A percentile compares a stretch with the other conserved stretches of the same genome.
Evolutionary conservation across 345 rosid species (phyloP).

Genomic region (Arabis alpina): DNA sequence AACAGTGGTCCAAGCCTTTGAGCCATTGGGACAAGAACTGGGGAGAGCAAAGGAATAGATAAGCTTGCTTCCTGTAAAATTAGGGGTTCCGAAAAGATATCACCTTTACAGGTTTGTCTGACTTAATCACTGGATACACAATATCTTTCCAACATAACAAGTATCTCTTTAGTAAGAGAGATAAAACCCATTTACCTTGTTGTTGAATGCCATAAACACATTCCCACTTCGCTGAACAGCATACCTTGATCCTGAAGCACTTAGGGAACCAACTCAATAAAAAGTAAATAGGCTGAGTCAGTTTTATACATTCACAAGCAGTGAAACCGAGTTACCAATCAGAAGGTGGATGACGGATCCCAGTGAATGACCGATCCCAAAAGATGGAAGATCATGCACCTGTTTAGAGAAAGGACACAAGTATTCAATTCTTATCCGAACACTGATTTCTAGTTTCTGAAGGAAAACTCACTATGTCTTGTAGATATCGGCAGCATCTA

Average conservation of each 20-base stretch:
- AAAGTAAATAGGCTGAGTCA: conserved; percentile 26
- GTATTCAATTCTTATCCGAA: conserved; percentile 1
- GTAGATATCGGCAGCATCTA: conserved; percentile 75
- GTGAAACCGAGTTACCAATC: conserved; percentile 59
- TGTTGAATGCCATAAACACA: conserved; percentile 88
- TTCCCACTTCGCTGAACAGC: conserved; percentile 93
- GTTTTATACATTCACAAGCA: conserved; percentile 21
- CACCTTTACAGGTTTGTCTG: conserved; percentile 5
- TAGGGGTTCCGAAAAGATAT: conserved; percentile 12
- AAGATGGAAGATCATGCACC: conserved; percentile 90
- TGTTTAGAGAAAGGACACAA: conserved; percentile 32
- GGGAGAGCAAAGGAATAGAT: conserved; percentile 94
- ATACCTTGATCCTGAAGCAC: conserved; percentile 81
- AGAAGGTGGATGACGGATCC: conserved; percentile 96
- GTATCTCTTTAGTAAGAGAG: not conserved
- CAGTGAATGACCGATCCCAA: conserved; percentile 95
- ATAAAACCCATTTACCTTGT: conserved; percentile 65
- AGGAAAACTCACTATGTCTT: conserved; percentile 66
- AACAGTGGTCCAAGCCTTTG: conserved; percentile 91
- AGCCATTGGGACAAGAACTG: conserved; percentile 89
- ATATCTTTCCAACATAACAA: not conserved
- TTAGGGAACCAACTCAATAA: conserved; percentile 39
- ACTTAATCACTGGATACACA: not conserved
- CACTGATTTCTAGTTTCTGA: not conserved
- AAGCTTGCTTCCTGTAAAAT: conserved; percentile 80